Conservation (phyloP, 768 basidiomycete genomes). For the Favolaschia claudopus region DNA sequence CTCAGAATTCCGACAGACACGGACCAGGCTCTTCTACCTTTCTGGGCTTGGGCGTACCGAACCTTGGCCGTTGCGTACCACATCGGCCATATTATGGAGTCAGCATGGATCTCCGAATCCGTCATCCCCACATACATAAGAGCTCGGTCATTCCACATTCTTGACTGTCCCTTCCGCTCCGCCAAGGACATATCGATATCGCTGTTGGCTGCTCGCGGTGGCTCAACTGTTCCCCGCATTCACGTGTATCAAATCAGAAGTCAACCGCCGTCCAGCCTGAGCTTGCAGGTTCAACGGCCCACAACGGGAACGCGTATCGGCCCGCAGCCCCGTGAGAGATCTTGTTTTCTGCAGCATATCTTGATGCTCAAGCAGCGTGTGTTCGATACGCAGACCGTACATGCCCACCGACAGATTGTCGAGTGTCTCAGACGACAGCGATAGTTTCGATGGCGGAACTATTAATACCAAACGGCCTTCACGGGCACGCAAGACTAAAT, state of each 20-base stretch:
- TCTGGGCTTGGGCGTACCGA: slow-evolving; percentile 19
- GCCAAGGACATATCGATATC: too few species aligned
- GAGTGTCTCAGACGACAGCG: slow-evolving; percentile 13
- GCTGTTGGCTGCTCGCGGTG: too few species aligned
- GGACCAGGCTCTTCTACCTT: background rate
- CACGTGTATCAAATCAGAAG: slow-evolving; percentile 2
- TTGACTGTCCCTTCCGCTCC: too few species aligned
- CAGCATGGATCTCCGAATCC: background rate
- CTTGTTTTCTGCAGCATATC: background rate
- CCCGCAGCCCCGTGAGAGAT: slow-evolving; percentile 11
- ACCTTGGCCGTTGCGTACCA: background rate
- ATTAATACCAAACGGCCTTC: background rate
- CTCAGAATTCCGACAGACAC: slow-evolving; percentile 44
- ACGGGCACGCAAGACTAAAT: background rate
- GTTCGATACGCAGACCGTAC: too few species aligned
- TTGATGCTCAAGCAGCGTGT: slow-evolving; percentile 24
- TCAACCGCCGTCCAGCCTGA: too few species aligned
- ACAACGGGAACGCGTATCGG: slow-evolving; percentile 15
- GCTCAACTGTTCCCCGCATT: slow-evolving; percentile 12
- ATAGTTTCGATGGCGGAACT: background rate
- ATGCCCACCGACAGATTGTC: slow-evolving; percentile 4
- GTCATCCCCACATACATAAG: background rate
- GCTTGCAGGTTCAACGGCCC: too few species aligned
- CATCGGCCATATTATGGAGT: background rate
- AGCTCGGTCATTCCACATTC: background rate